phyloP scores from a whole-genome alignment of 2,329 filamentous ascomycete species.

The Tolypocladium amazonense region DNA sequence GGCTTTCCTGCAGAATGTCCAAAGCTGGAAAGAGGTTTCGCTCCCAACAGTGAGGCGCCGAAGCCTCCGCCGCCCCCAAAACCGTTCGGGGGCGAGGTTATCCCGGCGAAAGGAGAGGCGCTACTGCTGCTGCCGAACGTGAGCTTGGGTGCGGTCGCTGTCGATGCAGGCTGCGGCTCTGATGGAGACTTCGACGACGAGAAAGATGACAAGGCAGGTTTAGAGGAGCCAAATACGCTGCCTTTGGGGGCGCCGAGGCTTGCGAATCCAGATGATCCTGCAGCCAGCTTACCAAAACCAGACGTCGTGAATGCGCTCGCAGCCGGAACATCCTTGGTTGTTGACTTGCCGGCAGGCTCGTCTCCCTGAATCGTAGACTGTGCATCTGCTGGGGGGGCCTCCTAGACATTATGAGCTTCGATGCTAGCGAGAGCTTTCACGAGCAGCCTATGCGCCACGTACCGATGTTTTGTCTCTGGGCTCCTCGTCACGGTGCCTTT shows the following conservation, averaged over 20 bases:
- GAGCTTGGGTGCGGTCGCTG: slow-evolving; percentile 31
- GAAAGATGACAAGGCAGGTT: slow-evolving; percentile 20
- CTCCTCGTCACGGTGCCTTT: slow-evolving; percentile 47
- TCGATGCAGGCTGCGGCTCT: slow-evolving; percentile 7
- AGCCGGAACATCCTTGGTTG: slow-evolving; percentile 28
- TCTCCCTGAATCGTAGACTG: slow-evolving; percentile 10
- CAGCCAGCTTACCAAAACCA: slow-evolving; percentile 55
- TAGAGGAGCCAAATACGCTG: slow-evolving; percentile 39
- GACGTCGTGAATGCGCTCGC: slow-evolving; percentile 57
- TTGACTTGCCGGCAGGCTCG: slow-evolving; percentile 10
- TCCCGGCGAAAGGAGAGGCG: slow-evolving; percentile 36
- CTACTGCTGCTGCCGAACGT: slow-evolving; percentile 32
- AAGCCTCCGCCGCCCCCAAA: slow-evolving; percentile 36
- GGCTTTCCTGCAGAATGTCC: slow-evolving; percentile 45
- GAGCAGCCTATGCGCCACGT: slow-evolving; percentile 7
- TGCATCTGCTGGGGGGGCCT: not conserved
- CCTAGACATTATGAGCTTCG: not conserved
- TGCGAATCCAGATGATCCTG: slow-evolving; percentile 55
- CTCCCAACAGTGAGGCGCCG: slow-evolving; percentile 24
- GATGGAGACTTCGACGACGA: slow-evolving; percentile 11
- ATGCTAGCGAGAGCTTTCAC: not conserved
- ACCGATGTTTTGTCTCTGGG: slow-evolving; percentile 20
- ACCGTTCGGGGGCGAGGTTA: slow-evolving; percentile 28
- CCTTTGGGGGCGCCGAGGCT: slow-evolving; percentile 36
- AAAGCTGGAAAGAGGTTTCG: slow-evolving; percentile 53